These are phyloP conservation scores for Triticum aestivum DNA, from an alignment of 176 grass and related monocot genomes.

Conservation along the genomic window DNA sequence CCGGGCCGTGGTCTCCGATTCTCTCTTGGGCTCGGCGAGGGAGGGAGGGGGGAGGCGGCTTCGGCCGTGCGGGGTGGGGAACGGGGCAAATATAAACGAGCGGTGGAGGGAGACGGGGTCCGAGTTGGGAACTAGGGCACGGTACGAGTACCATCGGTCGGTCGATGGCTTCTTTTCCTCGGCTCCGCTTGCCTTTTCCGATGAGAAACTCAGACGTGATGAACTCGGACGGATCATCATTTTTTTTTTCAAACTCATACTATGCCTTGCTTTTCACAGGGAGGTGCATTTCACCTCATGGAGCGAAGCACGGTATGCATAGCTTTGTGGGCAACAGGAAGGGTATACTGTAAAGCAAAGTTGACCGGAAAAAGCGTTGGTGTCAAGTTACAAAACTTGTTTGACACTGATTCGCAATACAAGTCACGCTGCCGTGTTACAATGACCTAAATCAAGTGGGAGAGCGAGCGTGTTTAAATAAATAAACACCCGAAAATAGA, in stretches of 20 bases:
- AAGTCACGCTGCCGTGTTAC: not conserved
- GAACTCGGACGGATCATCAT: too few relatives aligned
- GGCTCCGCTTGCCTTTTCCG: not conserved
- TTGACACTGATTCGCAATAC: not conserved
- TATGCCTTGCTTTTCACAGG: too few relatives aligned
- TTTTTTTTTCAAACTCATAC: too few relatives aligned
- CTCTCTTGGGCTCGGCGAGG: not conserved
- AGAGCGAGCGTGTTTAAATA: too few relatives aligned
- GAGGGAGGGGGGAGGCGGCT: not conserved
- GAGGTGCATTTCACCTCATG: too few relatives aligned
- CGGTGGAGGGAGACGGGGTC: slow-evolving; percentile 6
- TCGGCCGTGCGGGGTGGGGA: not conserved
- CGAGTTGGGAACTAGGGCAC: slow-evolving; percentile 41
- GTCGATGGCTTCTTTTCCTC: not conserved
- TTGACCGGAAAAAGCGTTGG: not conserved
- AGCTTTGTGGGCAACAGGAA: not conserved
- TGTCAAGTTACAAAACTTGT: not conserved
- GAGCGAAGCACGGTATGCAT: too few relatives aligned
- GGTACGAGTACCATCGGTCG: not conserved
- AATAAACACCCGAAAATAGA: too few relatives aligned
- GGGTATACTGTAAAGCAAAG: not conserved
- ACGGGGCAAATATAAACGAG: slow-evolving; percentile 35
- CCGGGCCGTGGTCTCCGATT: slow-evolving; percentile 13
- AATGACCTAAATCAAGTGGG: not conserved
- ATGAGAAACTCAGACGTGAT: too few relatives aligned